Conservation (phyloP, 257 asterid genomes). For the Nyctanthes arbortristis region DNA sequence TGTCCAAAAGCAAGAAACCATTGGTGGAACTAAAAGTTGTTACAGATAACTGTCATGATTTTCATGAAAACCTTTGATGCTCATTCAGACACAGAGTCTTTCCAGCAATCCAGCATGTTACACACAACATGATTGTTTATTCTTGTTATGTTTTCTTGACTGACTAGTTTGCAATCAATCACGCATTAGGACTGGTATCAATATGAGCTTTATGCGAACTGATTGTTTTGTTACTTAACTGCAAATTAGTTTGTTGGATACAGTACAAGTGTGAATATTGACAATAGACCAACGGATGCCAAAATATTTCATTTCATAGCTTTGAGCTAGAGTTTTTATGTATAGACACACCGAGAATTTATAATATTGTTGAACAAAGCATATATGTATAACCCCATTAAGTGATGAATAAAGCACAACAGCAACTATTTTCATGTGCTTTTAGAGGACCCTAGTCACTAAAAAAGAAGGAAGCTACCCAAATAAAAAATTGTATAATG, state of each 20-base stretch:
- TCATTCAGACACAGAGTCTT: background rate
- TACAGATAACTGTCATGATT: no score
- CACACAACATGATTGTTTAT: background rate
- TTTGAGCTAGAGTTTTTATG: background rate
- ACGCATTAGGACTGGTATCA: background rate
- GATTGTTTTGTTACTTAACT: background rate
- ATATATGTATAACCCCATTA: background rate
- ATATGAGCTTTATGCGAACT: background rate
- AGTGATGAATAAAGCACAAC: background rate
- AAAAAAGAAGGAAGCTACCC: no score
- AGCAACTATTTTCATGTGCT: background rate
- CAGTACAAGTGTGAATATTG: background rate
- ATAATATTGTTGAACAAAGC: background rate
- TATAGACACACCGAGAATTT: background rate
- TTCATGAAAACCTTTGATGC: no score
- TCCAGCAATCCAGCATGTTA: background rate
- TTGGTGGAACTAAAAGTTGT: no score
- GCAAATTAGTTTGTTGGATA: background rate
- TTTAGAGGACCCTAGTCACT: no score
- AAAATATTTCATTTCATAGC: background rate
- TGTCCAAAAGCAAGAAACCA: no score
- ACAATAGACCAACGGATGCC: background rate
- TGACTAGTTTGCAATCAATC: background rate
- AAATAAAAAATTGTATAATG: no score
- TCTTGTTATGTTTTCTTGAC: background rate